Base-by-base conservation (phyloP, 129 eudicot genomes). In the Artemisia tridentata region DNA sequence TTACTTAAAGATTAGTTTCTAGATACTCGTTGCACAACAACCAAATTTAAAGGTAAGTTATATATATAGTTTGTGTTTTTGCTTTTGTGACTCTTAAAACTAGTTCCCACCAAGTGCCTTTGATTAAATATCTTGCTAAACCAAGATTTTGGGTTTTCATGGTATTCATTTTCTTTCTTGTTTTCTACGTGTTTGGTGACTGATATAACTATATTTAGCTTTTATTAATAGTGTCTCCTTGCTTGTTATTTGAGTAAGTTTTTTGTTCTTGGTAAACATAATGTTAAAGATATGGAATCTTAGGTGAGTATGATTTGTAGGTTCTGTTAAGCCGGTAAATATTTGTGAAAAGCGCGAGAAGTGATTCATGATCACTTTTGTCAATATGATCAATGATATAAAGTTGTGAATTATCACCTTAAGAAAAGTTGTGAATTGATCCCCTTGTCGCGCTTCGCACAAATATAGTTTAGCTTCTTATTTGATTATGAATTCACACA, bases 51-150 rank as follows among this genome's bases (percentile, higher is more conserved):
- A 61, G 62, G 52, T 72, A 53, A 48, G 74, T 48, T 50, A 50
- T 50, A 50, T 50, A 50, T 16, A 12, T 50, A 12, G 16, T 13
- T 12, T 25, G 29, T 48, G 57, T 14, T 6, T 19, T 63, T 7
- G 11, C 15, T 53, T 4, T 65, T 45, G 16, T 34, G 15, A 17
- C 56, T 74, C 21, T 74, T 65, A 54, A 53, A 53, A 11, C 55
- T 34, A 2, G 13, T 9, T 54, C 48, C 72, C 79, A 23, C 20
- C 25, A 74, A 65, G 72, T 65, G 78, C 41, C 7, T 74, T 74
- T 74, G 78, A 74, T 50, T 74, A 74, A 52, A 74, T 52, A 7
- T 68, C 43, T 73, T 25, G 54, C 55, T 52, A 16, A 64, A 50
- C 63, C 72, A 34, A 34, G 65, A 19, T 34, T 52, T 13, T 53